A percentile compares a stretch with the other conserved stretches of the same genome.
These are phyloP conservation scores for Cochlearia excelsa DNA, from an alignment of 345 rosid genomes.

Conservation along the genomic window DNA sequence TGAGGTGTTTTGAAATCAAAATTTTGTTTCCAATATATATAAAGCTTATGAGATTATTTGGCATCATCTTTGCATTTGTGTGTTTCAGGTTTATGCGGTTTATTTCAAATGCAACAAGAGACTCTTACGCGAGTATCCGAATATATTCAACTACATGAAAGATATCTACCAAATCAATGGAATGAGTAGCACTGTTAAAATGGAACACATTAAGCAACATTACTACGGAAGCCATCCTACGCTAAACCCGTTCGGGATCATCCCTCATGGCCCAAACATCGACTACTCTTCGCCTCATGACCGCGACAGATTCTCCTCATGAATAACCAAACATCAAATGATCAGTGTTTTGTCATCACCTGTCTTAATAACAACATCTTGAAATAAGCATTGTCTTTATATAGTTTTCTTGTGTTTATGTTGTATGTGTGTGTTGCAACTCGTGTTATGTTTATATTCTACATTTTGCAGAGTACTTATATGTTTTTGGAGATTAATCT, in stretches of 20 bases:
- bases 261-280: slow-evolving; percentile 60
- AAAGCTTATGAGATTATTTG: slow-evolving; percentile 6
- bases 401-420: too few species aligned
- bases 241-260: slow-evolving; percentile 58
- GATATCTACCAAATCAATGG: slow-evolving; percentile 61
- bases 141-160: slow-evolving; percentile 65
- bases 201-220: slow-evolving; percentile 70
- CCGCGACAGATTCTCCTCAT: slow-evolving; percentile 42
- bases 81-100: slow-evolving; percentile 60
- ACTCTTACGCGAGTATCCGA: slow-evolving; percentile 65
- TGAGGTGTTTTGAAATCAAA: slow-evolving; percentile 47
- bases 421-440: slow-evolving; percentile 13
- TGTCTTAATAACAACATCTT: slow-evolving; percentile 3
- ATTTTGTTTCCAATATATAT: background rate
- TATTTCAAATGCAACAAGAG: slow-evolving; percentile 88
- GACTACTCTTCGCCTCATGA: slow-evolving; percentile 56
- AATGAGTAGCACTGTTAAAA: slow-evolving; percentile 60
- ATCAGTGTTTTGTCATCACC: background rate
- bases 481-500: background rate
- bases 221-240: slow-evolving; percentile 79
- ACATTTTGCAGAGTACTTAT: background rate
- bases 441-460: background rate
- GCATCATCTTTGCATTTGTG: background rate
- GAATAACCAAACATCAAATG: slow-evolving; percentile 1
- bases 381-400: slow-evolving; percentile 16